Evolutionary conservation across 2,329 filamentous ascomycete species (phyloP).

Genomic region (Stemphylium lycopersici): DNA sequence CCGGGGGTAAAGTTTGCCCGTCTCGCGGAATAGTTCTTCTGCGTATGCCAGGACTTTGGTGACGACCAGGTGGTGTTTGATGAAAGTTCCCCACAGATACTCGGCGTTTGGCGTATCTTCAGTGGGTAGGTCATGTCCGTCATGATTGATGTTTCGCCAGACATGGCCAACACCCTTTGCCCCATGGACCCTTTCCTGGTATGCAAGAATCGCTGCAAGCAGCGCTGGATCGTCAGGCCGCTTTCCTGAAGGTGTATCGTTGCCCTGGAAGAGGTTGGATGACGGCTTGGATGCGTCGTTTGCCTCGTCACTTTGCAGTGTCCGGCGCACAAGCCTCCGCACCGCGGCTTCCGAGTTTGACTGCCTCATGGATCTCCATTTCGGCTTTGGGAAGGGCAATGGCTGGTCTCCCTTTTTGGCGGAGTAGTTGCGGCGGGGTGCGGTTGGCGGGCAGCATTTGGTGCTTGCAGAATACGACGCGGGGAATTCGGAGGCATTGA

Average conservation of each 20-base stretch:
- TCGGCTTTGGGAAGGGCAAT: constrained; percentile 1
- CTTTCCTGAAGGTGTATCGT: background rate
- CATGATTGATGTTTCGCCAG: constrained; percentile 50
- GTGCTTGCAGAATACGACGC: constrained; percentile 20
- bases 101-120: constrained; percentile 47
- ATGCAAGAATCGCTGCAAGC: constrained; percentile 53
- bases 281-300: background rate
- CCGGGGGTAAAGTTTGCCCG: constrained; percentile 40
- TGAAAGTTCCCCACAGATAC: constrained; percentile 55
- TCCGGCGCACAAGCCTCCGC: constrained; percentile 14
- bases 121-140: constrained; percentile 50
- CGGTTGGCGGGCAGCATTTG: constrained; percentile 24
- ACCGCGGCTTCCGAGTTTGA: constrained; percentile 3
- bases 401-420: background rate
- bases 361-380: constrained; percentile 26
- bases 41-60: constrained; percentile 50
- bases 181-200: constrained; percentile 51
- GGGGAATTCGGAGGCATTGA: constrained; percentile 32
- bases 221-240: constrained; percentile 4
- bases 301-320: constrained; percentile 15
- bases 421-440: constrained; percentile 23
- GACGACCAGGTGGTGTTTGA: constrained; percentile 47
- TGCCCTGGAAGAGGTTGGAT: background rate
- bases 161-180: constrained; percentile 50
- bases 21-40: constrained; percentile 47